These are phyloP conservation scores for Penicillium griseofulvum DNA, from an alignment of 2,329 filamentous ascomycete genomes.

Conservation along the genomic window DNA sequence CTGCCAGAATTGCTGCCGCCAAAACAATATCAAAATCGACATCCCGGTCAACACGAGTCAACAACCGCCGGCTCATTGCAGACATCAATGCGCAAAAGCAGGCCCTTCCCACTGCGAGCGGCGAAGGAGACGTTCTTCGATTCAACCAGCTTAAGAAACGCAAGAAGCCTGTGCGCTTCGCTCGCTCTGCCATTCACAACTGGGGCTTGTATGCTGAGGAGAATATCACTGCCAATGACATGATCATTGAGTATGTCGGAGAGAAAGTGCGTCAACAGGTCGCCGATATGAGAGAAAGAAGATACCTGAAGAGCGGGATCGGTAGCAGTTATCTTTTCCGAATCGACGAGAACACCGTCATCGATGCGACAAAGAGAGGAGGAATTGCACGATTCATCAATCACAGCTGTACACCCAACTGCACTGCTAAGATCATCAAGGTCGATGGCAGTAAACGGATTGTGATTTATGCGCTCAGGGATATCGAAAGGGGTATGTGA, in stretches of 20 bases:
- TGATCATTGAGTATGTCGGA: constrained; percentile 99
- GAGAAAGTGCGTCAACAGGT: constrained; percentile 97
- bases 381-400: constrained; percentile 99
- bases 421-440: constrained; percentile 98
- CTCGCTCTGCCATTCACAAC: constrained; percentile 95
- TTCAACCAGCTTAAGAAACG: constrained; percentile 99
- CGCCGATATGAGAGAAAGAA: constrained; percentile 88
- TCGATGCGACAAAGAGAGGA: constrained; percentile 97
- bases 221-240: constrained; percentile 94
- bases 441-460: constrained; percentile 97
- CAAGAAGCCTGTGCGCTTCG: constrained; percentile 98
- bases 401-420: constrained; percentile 94
- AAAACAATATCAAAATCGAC: constrained; percentile 83
- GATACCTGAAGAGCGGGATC: constrained; percentile 93
- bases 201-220: constrained; percentile 98
- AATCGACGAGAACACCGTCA: constrained; percentile 95
- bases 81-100: constrained; percentile 96
- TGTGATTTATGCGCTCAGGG: constrained; percentile 95
- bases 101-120: constrained; percentile 63
- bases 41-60: constrained; percentile 89
- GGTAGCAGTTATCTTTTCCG: constrained; percentile 97
- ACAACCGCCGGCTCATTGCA: constrained; percentile 89
- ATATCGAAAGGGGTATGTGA: constrained; percentile 89
- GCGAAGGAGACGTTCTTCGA: constrained; percentile 84
- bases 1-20: constrained; percentile 70